Base-by-base conservation (phyloP, 2,329 filamentous ascomycete genomes). In the Sarocladiaceae sp. region DNA sequence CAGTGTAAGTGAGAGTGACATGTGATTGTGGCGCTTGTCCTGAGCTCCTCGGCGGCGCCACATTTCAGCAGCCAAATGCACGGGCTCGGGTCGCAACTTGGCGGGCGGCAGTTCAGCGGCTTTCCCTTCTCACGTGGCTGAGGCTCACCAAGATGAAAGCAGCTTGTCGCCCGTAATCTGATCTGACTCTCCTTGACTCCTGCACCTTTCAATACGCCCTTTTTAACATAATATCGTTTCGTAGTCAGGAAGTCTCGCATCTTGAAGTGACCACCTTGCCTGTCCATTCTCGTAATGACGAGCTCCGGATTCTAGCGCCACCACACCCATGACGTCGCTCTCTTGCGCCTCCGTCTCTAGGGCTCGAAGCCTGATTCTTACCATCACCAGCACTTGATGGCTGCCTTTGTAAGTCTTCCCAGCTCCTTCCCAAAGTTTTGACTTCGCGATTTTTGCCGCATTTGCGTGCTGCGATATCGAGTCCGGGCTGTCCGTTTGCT, bases 351-450 rank as follows among this genome's bases (percentile, higher is more conserved):
- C 40, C 29, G 22, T 29, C 40, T 11, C 12, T 29, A 46, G 22
- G 22, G 5, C 17, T 18, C 25, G 4, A 4, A 46, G 25, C 13
- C 40, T 40, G 37, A 46, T 25, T 12, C 20, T 5, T 46, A 13
- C 25, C 23, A 18, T 46, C 22, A 33, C 26, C 13, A 29, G 44
- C 28, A 7, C 51, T 60, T 59, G 50, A 61, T 61, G 59, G 59
- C 59, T 60, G 59, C 59, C 55, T 60, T 61, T 56, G 59, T 61
- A 52, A 60, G 59, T 54, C 15, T 29, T 10, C 25, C n/a, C 25
- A 35, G 23, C 17, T 53, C 17, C 33, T 39, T 23, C 37, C n/a
- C n/a, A n/a, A n/a, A n/a, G n/a, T 13, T 28, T 29, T 25, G 31
- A 29, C 47, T 52, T 12, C 39, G 25, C 13, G 12, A 23, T 15